Evolutionary conservation across 2,329 filamentous ascomycete species (phyloP), one percentile per base, ranked within the genome.

Genomic region (Xylariaceae sp.): DNA sequence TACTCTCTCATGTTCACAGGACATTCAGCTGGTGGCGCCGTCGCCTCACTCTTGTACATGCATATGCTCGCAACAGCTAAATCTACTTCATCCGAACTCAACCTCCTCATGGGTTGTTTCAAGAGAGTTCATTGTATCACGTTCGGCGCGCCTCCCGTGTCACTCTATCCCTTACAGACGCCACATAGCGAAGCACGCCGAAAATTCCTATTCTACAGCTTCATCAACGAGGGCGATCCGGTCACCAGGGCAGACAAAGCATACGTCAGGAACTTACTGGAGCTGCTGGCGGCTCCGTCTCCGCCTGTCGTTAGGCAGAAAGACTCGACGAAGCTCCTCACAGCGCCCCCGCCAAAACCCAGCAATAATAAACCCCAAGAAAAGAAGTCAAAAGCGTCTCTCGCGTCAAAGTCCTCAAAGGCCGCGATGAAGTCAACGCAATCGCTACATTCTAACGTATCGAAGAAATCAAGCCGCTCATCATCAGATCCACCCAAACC

Each of bases 161-260:
- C 82, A 17, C 72, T 90, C 1, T 71, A 86, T 1, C 86, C 88
- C 0, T 67, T 94, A 2, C 60, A 72, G 22, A 85, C 79, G 53
- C 82, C 85, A 0, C 56, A 73, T 4, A 64, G 64, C 2, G 61
- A 64, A 0, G 64, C 71, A 11, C 64, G 78, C 19, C 65, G 73
- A 22, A 89, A 86, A 60, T 89, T 82, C 46, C 62, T 92, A 4
- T 95, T 95, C 62, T 75, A 88, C 42, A 80, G 78, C 34, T 89
- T 95, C 60, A 73, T 91, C 57, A 95, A 95, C 59, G 88, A 95
- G 63, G 89, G 89, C 3, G 90, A 95, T 54, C 88, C 87, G 0
- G 86, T 95, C 0, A 75, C 80, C 0, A 71, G 89, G 22, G 88
- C 88, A 0, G 88, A 94, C 60, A 86, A 82, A 64, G 76, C 80